Evolutionary conservation across 1,139 yeast genomes (phyloP).

Genomic region (Yamadazyma mexicana): DNA sequence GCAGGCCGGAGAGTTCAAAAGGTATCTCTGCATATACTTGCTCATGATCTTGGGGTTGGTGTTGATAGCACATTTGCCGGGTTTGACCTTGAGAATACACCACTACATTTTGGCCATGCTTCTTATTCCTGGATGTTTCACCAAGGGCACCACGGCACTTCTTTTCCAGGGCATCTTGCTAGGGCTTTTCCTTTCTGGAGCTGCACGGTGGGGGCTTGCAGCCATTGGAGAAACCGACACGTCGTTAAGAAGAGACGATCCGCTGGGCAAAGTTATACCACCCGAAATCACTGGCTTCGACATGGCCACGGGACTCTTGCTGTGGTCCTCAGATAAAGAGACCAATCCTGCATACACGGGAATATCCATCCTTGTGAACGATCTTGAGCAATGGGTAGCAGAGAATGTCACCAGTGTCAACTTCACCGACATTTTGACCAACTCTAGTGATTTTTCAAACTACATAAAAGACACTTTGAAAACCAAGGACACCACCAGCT

Average conservation of each 20-base stretch:
- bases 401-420: conserved; percentile 37
- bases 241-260: conserved; percentile 73
- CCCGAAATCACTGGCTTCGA: conserved; percentile 42
- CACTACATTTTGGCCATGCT: conserved; percentile 84
- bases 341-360: conserved; percentile 25
- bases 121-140: conserved; percentile 83
- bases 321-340: background rate
- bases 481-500: conserved; percentile 17
- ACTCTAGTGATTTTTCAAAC: conserved; percentile 33
- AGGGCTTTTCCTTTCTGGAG: conserved; percentile 82
- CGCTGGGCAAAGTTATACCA: conserved; percentile 59
- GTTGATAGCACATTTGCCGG: conserved; percentile 55
- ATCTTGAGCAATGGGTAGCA: conserved; percentile 74
- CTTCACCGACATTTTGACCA: conserved; percentile 30
- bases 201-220: conserved; percentile 92
- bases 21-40: conserved; percentile 55
- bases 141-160: conserved; percentile 69
- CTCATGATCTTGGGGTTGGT: conserved; percentile 47
- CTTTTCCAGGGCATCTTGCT: conserved; percentile 79
- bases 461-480: conserved; percentile 21
- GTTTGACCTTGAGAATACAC: conserved; percentile 77
- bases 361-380: conserved; percentile 70
- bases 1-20: conserved; percentile 71
- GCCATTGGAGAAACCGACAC: conserved; percentile 78
- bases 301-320: background rate